phyloP scores from a whole-genome alignment of 176 grass and related monocot genomes.

The Alopecurus myosuroides region DNA sequence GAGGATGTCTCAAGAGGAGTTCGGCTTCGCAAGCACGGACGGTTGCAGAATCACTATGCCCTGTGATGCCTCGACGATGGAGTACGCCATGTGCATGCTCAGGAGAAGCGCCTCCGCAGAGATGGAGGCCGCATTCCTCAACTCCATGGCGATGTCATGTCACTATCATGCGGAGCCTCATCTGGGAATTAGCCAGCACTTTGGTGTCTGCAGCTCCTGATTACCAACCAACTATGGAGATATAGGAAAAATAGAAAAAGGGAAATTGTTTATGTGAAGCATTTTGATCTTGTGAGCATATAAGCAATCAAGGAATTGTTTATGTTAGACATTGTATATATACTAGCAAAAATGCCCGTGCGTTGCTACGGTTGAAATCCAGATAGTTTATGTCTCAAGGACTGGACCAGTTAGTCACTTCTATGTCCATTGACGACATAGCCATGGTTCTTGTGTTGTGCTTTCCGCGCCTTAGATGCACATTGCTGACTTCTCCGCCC shows the following conservation, averaged over 20 bases:
- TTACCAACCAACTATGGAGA: background rate
- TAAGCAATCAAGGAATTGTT: too few species aligned
- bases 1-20: conserved; percentile 44
- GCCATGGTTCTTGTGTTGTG: too few species aligned
- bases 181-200: background rate
- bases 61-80: conserved; percentile 19
- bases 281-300: conserved; percentile 10
- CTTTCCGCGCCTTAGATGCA: too few species aligned
- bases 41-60: conserved; percentile 39
- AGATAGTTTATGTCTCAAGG: too few species aligned
- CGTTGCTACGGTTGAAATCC: too few species aligned
- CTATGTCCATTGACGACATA: too few species aligned
- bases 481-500: too few species aligned
- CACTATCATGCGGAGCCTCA: background rate
- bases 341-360: too few species aligned
- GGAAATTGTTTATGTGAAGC: background rate
- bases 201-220: conserved; percentile 15
- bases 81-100: conserved; percentile 39
- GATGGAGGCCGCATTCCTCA: conserved; percentile 24
- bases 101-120: conserved; percentile 23
- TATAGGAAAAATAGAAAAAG: background rate
- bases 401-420: too few species aligned
- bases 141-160: conserved; percentile 21
- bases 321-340: too few species aligned
- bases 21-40: conserved; percentile 5